A percentile compares a stretch with the other conserved stretches of the same genome.
Conservation (phyloP, 495 filamentous ascomycete species). For the Penicillium steckii region DNA sequence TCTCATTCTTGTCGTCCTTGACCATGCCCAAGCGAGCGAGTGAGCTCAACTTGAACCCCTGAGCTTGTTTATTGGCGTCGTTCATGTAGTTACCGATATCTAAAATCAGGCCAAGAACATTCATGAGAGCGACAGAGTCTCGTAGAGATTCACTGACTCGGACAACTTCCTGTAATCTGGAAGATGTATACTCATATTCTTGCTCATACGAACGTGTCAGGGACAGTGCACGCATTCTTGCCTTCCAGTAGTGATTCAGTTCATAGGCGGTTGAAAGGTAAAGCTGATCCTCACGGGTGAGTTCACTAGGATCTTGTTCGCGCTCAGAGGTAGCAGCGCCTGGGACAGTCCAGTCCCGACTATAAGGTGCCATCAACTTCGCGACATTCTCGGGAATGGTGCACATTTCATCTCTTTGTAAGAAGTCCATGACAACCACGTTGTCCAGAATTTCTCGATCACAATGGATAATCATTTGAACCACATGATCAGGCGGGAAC, state of each 20-base stretch:
- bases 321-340: slow-evolving; percentile 75
- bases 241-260: slow-evolving; percentile 98
- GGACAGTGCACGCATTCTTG: slow-evolving; percentile 84
- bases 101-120: slow-evolving; percentile 90
- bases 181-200: slow-evolving; percentile 88
- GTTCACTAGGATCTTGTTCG: slow-evolving; percentile 83
- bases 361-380: slow-evolving; percentile 92
- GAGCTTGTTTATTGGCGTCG: slow-evolving; percentile 96
- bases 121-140: slow-evolving; percentile 89
- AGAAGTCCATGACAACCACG: slow-evolving; percentile 93
- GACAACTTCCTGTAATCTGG: slow-evolving; percentile 79
- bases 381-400: slow-evolving; percentile 85
- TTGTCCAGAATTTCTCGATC: slow-evolving; percentile 91
- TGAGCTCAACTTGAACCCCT: slow-evolving; percentile 95
- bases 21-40: slow-evolving; percentile 95
- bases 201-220: slow-evolving; percentile 81
- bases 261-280: slow-evolving; percentile 92
- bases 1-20: slow-evolving; percentile 98
- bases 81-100: slow-evolving; percentile 99
- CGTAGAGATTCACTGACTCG: slow-evolving; percentile 83
- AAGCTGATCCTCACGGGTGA: slow-evolving; percentile 93
- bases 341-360: slow-evolving; percentile 92
- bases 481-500: slow-evolving; percentile 74
- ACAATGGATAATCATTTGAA: slow-evolving; percentile 93
- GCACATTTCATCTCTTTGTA: slow-evolving; percentile 88